Evolutionary conservation across 2,329 filamentous ascomycete genomes (phyloP), one percentile per base, ranked within the genome.

Genomic region (Neocatenulostroma microsporum): DNA sequence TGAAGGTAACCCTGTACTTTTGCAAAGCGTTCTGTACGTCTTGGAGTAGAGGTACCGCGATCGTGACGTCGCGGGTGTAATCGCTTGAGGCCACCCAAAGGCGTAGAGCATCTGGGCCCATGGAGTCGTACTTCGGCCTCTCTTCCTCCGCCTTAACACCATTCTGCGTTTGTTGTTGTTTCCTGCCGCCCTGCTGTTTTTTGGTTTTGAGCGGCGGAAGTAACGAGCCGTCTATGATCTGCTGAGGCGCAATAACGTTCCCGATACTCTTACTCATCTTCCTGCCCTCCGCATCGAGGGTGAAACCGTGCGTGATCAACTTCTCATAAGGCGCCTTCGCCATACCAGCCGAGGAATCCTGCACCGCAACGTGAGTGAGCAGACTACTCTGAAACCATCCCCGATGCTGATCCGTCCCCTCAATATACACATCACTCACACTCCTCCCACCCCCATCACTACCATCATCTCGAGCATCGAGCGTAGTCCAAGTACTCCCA

Each of bases 211-310:
- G 55, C 1, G 80, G 78, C 5, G 83, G 82, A 11, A 93, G 63
- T 9, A 94, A 68, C 3, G 79, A 78, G 5, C 89, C 89, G 35
- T 85, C 76, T 69, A 95, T 91, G 47, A 98, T 87, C 44, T 94
- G 72, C 5, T 75, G 68, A 0, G 89, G 88, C 0, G 77, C 73
- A 38, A 96, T 78, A 19, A 84, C 80, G 54, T 98, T 98, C 12
- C 91, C 91, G 1, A 95, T 66, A 0, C 87, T 95, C 62, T 98
- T 98, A 57, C 88, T 95, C 91, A 98, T 98, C 62, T 98, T 98
- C 57, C 84, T 86, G n/a, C 88, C 88, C 23, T 83, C 68, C 33
- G 82, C 73, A 52, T 98, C 91, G 2, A 98, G 74, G 0, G 86
- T 88, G 58, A 98, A 98, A 1, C 91, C 91, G 56, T 98, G 91